These are phyloP conservation scores for Nakazawaea holstii DNA, from an alignment of 805 yeast genomes.

Conservation along the genomic window DNA sequence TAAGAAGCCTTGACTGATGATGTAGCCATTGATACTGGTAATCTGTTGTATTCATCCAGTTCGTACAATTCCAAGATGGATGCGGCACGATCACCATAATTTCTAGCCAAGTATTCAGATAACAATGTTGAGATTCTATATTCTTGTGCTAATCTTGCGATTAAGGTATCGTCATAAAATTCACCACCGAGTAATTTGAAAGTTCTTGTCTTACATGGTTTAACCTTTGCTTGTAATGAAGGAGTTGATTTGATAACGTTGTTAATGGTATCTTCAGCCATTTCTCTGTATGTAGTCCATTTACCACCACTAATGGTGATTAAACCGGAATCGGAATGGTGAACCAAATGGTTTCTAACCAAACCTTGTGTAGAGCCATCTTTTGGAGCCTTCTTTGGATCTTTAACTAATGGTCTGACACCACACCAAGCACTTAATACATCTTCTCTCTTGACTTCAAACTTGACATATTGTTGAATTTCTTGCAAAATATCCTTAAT, in stretches of 20 bases:
- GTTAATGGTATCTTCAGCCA: constrained; percentile 93
- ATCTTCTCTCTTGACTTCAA: constrained; percentile 85
- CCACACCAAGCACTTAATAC: constrained; percentile 97
- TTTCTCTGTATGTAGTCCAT: constrained; percentile 97
- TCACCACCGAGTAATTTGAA: constrained; percentile 75
- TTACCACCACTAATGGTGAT: constrained; percentile 94
- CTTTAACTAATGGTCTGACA: constrained; percentile 89
- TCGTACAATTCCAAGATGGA: constrained; percentile 57
- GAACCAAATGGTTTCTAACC: constrained; percentile 84
- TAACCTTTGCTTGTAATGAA: constrained; percentile 26
- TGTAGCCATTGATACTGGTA: constrained; percentile 60
- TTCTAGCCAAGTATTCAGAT: constrained; percentile 76
- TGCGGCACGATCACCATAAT: constrained; percentile 89
- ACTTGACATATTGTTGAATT: constrained; percentile 82
- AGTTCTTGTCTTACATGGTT: constrained; percentile 48
- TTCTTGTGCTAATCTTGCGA: constrained; percentile 75
- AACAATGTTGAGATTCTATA: constrained; percentile 67
- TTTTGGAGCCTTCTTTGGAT: constrained; percentile 52
- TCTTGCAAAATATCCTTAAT: constrained; percentile 83
- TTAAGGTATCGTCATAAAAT: constrained; percentile 65
- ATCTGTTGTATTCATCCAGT: constrained; percentile 46
- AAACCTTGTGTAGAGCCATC: constrained; percentile 70
- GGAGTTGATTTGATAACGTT: constrained; percentile 48
- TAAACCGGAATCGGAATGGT: constrained; percentile 59
- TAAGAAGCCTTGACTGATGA: constrained; percentile 25